Conservation (phyloP, 2,329 filamentous ascomycete species). For the Chalara sp. region DNA sequence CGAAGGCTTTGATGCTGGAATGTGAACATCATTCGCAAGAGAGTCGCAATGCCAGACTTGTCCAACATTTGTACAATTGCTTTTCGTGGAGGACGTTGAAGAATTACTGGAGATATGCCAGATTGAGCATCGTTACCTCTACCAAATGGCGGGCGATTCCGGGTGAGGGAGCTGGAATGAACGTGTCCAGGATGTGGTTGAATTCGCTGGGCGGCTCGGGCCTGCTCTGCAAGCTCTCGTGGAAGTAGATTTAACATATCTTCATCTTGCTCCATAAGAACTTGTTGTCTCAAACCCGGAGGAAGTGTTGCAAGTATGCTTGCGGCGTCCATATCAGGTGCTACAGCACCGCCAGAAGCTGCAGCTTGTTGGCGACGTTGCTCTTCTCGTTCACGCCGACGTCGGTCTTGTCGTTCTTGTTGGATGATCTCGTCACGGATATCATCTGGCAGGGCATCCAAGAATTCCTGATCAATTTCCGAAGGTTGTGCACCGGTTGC, state of each 20-base stretch:
- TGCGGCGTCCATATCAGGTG: conserved; percentile 76
- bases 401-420: conserved; percentile 82
- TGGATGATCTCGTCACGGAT: conserved; percentile 86
- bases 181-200: conserved; percentile 21
- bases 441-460: conserved; percentile 85
- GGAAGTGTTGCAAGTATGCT: conserved; percentile 90
- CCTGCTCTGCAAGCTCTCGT: conserved; percentile 79
- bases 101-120: neutral
- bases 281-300: conserved; percentile 74
- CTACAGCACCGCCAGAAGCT: conserved; percentile 39
- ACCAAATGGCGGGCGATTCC: conserved; percentile 41
- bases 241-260: conserved; percentile 79
- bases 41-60: conserved; percentile 89
- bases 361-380: conserved; percentile 59
- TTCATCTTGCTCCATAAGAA: conserved; percentile 87
- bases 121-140: conserved; percentile 19
- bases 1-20: conserved; percentile 84
- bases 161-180: conserved; percentile 28
- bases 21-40: conserved; percentile 97
- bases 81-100: conserved; percentile 60
- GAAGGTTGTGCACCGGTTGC: conserved; percentile 66
- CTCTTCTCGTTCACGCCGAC: conserved; percentile 79
- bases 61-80: conserved; percentile 95
- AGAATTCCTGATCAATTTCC: conserved; percentile 86
- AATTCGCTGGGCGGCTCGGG: conserved; percentile 57